These are phyloP conservation scores for Entomortierella parvispora DNA, from an alignment of 192 early-diverging fungal species.

Conservation along the genomic window DNA sequence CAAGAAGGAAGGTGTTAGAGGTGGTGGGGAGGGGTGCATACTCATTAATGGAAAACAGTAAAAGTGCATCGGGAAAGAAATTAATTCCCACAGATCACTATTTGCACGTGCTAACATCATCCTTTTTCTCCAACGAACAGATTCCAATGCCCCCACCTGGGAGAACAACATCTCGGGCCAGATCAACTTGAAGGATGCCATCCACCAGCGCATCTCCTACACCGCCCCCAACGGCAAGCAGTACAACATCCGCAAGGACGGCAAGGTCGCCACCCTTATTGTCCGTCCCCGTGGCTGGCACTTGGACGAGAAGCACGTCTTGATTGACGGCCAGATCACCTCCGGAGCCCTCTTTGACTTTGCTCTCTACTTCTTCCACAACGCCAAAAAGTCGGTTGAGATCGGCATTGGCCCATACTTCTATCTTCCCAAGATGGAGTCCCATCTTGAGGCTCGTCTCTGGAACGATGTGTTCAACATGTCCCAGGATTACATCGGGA, in stretches of 20 bases:
- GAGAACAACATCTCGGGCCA: slow-evolving; percentile 90
- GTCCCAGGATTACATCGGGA: slow-evolving; percentile 85
- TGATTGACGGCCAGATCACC: slow-evolving; percentile 88
- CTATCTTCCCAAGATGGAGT: slow-evolving; percentile 99
- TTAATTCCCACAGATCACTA: neutral
- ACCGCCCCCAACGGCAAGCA: slow-evolving; percentile 89
- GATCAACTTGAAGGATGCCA: slow-evolving; percentile 94
- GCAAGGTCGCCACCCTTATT: slow-evolving; percentile 88
- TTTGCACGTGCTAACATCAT: neutral
- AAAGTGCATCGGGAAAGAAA: neutral
- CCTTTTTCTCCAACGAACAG: slow-evolving; percentile 51
- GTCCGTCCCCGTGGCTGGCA: slow-evolving; percentile 98
- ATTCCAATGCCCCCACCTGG: slow-evolving; percentile 98
- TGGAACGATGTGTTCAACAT: slow-evolving; percentile 99
- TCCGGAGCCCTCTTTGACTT: slow-evolving; percentile 98
- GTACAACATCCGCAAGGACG: slow-evolving; percentile 90
- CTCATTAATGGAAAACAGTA: too few relatives aligned
- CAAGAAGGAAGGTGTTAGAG: too few relatives aligned
- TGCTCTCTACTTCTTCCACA: slow-evolving; percentile 98
- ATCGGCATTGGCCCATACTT: slow-evolving; percentile 95
- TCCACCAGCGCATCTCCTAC: slow-evolving; percentile 85
- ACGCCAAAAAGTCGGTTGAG: slow-evolving; percentile 81
- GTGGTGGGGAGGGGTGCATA: too few relatives aligned
- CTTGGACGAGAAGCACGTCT: slow-evolving; percentile 94
- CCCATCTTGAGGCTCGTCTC: slow-evolving; percentile 93